Percentiles rank a stretch among this genome's conserved stretches.
phyloP scores from a whole-genome alignment of 306 rosid species.

The Acacia confusa region DNA sequence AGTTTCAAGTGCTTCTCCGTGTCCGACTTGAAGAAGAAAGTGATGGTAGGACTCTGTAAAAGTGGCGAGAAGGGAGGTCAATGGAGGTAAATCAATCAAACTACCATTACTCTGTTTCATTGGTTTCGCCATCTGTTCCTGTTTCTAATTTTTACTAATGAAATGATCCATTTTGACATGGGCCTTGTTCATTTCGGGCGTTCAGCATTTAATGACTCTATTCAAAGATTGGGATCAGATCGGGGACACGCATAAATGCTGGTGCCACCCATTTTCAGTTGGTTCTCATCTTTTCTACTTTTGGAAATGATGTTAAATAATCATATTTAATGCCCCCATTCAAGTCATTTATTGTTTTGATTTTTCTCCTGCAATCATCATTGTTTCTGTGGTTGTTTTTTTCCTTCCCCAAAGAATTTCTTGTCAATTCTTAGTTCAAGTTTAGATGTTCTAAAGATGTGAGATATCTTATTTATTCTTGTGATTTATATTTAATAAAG shows the following conservation, averaged over 20 bases:
- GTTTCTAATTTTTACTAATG: not conserved
- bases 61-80: conserved; percentile 74
- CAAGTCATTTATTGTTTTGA: not conserved
- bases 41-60: conserved; percentile 84
- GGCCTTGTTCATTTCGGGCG: conserved; percentile 24
- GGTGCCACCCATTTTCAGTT: conserved; percentile 41
- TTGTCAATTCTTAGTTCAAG: not conserved
- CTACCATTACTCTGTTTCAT: conserved; percentile 35
- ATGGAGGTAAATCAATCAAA: conserved; percentile 68
- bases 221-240: conserved; percentile 41
- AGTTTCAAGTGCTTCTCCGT: conserved; percentile 94
- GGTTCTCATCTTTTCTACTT: conserved; percentile 3
- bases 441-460: not conserved
- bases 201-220: conserved; percentile 38
- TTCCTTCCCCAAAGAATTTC: not conserved
- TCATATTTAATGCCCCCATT: no score
- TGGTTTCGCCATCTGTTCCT: conserved; percentile 31
- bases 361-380: conserved; percentile 1
- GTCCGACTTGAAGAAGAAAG: conserved; percentile 86
- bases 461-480: not conserved
- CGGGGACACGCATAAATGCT: conserved; percentile 46
- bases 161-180: not conserved
- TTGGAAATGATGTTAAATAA: no score
- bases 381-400: not conserved
- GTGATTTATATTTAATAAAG: no score